These are phyloP conservation scores for Fusarium compactum DNA, from an alignment of 2,329 filamentous ascomycete species.

Conservation along the genomic window DNA sequence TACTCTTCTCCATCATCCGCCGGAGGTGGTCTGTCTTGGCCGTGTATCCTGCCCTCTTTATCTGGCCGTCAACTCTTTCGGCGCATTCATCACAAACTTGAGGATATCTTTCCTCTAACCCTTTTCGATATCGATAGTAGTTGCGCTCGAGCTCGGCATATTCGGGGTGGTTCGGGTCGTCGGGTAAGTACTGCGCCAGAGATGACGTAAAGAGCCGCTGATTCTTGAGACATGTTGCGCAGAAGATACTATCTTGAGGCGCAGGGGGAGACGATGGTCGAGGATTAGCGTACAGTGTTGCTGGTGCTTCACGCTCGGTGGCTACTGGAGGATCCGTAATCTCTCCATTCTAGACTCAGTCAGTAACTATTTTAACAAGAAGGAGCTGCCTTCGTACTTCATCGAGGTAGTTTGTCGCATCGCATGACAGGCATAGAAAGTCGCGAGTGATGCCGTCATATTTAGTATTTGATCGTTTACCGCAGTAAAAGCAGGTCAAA, in stretches of 20 bases:
- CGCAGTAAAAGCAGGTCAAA: conserved; percentile 87
- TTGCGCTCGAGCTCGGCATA: conserved; percentile 76
- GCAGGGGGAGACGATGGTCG: conserved; percentile 47
- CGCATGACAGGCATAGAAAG: conserved; percentile 83
- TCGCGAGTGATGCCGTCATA: conserved; percentile 70
- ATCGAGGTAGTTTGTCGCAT: conserved; percentile 90
- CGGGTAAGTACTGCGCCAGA: conserved; percentile 82
- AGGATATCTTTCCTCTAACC: conserved; percentile 86
- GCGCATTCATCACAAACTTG: conserved; percentile 88
- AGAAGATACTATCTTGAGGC: conserved; percentile 64
- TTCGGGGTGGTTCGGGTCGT: conserved; percentile 72
- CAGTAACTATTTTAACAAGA: background rate
- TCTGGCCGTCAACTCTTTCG: conserved; percentile 75
- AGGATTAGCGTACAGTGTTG: conserved; percentile 62
- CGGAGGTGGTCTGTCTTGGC: conserved; percentile 86
- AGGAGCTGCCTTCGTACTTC: conserved; percentile 64
- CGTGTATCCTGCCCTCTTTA: conserved; percentile 79
- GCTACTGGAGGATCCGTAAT: conserved; percentile 86
- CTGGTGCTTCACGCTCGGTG: conserved; percentile 58
- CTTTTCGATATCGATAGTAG: conserved; percentile 76
- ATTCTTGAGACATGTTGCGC: conserved; percentile 86
- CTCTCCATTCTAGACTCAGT: conserved; percentile 75
- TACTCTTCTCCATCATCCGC: conserved; percentile 77
- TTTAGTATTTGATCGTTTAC: conserved; percentile 70
- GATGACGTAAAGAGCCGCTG: conserved; percentile 83